phyloP scores from a whole-genome alignment of 1,284 basidiomycete species.

The Mycosarcoma maydis region DNA sequence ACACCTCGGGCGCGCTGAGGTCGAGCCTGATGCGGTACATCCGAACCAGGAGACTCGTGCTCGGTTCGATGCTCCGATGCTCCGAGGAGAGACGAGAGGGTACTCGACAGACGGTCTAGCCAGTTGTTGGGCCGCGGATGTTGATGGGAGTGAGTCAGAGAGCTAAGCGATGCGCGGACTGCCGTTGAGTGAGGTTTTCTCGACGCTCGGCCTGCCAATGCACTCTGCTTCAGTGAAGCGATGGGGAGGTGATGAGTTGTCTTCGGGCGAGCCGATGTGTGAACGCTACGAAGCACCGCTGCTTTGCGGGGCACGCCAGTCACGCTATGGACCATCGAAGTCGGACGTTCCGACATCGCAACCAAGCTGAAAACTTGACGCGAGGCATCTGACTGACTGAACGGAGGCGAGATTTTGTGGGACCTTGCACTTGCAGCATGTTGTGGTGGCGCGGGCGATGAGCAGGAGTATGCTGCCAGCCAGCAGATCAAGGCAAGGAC shows the following conservation, averaged over 20 bases:
- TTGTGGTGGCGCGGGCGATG: slow-evolving; percentile 10
- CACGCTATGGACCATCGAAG: not conserved
- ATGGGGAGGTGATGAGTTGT: slow-evolving; percentile 6
- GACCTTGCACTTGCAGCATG: not conserved
- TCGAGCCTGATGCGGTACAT: slow-evolving; percentile 7
- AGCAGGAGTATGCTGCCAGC: slow-evolving; percentile 38
- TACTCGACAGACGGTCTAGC: slow-evolving; percentile 31
- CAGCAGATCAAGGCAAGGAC: slow-evolving; percentile 37
- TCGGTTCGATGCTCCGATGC: slow-evolving; percentile 26
- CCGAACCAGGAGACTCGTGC: slow-evolving; percentile 4
- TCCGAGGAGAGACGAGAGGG: slow-evolving; percentile 26
- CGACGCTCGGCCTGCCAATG: not conserved
- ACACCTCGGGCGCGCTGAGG: slow-evolving; percentile 14
- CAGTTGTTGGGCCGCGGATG: slow-evolving; percentile 26
- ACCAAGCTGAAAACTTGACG: slow-evolving; percentile 6
- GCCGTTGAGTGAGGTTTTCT: not conserved
- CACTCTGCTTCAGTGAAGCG: not conserved
- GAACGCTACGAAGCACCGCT: slow-evolving; percentile 24
- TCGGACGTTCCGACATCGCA: not conserved
- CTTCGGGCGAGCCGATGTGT: slow-evolving; percentile 24
- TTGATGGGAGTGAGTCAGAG: slow-evolving; percentile 24
- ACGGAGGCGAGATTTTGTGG: not conserved
- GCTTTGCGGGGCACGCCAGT: slow-evolving; percentile 15
- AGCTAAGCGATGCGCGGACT: slow-evolving; percentile 21
- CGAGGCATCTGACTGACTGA: not conserved